These are phyloP conservation scores for Macrophomina phaseolina DNA, from an alignment of 2,329 filamentous ascomycete species.

Conservation along the genomic window DNA sequence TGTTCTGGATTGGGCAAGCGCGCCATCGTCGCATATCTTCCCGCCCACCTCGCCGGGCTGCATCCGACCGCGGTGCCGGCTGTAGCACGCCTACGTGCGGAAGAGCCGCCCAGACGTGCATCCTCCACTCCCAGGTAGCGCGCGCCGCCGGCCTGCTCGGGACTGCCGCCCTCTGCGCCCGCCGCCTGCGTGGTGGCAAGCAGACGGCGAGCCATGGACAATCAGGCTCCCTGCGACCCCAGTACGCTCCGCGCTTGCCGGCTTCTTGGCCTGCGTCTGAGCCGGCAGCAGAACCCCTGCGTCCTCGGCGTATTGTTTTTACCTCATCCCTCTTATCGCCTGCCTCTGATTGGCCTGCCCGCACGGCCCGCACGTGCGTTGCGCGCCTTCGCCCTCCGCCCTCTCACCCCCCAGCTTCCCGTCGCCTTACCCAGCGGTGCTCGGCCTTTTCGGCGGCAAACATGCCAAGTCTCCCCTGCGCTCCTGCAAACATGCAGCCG, in stretches of 20 bases:
- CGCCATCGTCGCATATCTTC: constrained; percentile 18
- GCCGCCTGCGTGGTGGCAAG: constrained; percentile 5
- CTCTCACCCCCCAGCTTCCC: neutral
- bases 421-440: constrained; percentile 1
- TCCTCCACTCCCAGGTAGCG: constrained; percentile 8
- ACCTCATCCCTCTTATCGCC: constrained; percentile 22
- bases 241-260: constrained; percentile 4
- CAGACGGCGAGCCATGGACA: neutral
- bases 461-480: neutral
- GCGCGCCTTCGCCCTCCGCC: constrained; percentile 5
- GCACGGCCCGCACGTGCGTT: constrained; percentile 1
- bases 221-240: constrained; percentile 10
- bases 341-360: neutral
- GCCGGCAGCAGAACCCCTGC: constrained; percentile 17
- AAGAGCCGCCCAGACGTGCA: neutral
- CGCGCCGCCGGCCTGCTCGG: neutral
- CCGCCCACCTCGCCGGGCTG: constrained; percentile 16
- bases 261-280: constrained; percentile 20
- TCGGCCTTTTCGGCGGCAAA: constrained; percentile 1
- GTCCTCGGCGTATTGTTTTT: constrained; percentile 14
- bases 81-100: constrained; percentile 5
- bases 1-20: constrained; percentile 25
- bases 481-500: no score
- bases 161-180: neutral
- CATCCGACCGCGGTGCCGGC: constrained; percentile 11